phyloP scores from a whole-genome alignment of 2,329 filamentous ascomycete species.

The Epichloe scottii region DNA sequence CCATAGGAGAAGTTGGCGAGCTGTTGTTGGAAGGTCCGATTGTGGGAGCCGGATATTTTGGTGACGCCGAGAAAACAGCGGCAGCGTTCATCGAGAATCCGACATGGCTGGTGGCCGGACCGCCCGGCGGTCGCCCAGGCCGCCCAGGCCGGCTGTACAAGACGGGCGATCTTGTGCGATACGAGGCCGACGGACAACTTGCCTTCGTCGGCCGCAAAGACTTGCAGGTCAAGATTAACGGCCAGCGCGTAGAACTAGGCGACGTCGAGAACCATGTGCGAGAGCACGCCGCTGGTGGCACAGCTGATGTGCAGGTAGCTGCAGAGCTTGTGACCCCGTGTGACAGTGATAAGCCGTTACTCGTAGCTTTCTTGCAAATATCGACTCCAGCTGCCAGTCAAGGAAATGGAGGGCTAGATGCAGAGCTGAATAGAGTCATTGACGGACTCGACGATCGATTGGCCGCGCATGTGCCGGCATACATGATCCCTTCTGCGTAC shows the following conservation, averaged over 20 bases:
- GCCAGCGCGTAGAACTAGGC: conserved; percentile 40
- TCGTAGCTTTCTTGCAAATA: conserved; percentile 3
- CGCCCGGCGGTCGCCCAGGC: neutral
- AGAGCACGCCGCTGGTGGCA: neutral
- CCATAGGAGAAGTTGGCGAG: conserved; percentile 19
- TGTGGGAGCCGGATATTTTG: conserved; percentile 37
- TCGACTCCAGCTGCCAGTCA: neutral
- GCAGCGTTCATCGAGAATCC: conserved; percentile 15
- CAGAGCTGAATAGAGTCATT: neutral
- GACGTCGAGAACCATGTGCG: conserved; percentile 15
- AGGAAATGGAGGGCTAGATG: neutral
- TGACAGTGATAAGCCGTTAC: neutral
- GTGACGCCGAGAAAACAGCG: conserved; percentile 21
- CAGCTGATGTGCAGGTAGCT: neutral
- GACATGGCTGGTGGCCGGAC: conserved; percentile 8
- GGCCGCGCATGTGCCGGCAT: neutral
- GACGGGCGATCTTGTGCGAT: conserved; percentile 13
- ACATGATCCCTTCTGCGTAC: conserved; percentile 3
- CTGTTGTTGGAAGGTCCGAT: conserved; percentile 30
- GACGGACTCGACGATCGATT: neutral
- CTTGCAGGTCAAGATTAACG: conserved; percentile 45
- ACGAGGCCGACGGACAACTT: conserved; percentile 6
- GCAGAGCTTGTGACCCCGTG: neutral
- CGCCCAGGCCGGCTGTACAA: conserved; percentile 9
- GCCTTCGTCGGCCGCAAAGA: conserved; percentile 37